Evolutionary conservation across 306 rosid species (phyloP).

Genomic region (Macrotyloma uniflorum): DNA sequence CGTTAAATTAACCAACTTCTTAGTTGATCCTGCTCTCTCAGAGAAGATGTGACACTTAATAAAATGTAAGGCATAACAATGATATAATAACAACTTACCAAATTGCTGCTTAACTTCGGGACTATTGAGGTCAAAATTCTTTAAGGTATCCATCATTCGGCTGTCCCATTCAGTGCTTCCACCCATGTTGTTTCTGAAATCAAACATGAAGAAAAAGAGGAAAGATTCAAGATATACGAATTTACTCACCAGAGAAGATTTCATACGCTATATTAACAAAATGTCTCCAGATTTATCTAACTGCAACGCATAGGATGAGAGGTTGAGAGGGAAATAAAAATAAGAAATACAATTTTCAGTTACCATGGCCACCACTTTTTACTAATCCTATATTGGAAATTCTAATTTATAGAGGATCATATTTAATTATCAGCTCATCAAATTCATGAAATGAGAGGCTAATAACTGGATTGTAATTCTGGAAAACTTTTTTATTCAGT

Average conservation of each 20-base stretch:
- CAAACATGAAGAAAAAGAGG: conserved; percentile 18
- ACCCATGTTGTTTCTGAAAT: conserved; percentile 78
- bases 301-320: conserved; percentile 27
- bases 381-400: background rate
- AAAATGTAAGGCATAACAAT: background rate
- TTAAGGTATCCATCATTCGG: conserved; percentile 87
- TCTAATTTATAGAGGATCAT: background rate
- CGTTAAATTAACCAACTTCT: background rate
- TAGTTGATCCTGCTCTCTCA: conserved; percentile 27
- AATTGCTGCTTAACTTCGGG: conserved; percentile 98
- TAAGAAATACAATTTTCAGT: background rate
- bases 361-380: background rate
- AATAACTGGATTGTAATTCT: conserved; percentile 9
- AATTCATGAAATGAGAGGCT: background rate
- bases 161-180: conserved; percentile 87
- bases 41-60: background rate
- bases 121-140: conserved; percentile 91
- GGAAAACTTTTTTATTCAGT: conserved; percentile 3
- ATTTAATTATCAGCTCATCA: background rate
- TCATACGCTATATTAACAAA: conserved; percentile 9
- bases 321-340: conserved; percentile 10
- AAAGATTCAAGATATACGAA: background rate
- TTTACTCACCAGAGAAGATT: conserved; percentile 16
- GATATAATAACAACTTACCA: conserved; percentile 55
- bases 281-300: conserved; percentile 18